phyloP scores from a whole-genome alignment of 495 filamentous ascomycete species.

The Penicillium riverlandense region DNA sequence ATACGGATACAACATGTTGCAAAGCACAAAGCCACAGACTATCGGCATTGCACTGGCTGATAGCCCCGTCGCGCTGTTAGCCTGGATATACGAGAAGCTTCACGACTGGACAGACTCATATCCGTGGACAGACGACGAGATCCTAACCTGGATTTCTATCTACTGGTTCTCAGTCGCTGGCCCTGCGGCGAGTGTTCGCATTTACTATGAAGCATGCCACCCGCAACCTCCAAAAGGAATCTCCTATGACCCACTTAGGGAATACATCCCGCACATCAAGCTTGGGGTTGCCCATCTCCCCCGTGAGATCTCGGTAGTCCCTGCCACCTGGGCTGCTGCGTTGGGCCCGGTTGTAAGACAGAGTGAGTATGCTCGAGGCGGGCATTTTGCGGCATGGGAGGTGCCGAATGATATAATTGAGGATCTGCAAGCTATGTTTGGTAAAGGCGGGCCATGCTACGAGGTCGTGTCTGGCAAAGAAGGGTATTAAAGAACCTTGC shows the following conservation, averaged over 20 bases:
- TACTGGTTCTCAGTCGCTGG: constrained; percentile 54
- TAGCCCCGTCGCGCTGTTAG: constrained; percentile 52
- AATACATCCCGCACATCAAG: constrained; percentile 31
- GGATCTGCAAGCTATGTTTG: constrained; percentile 54
- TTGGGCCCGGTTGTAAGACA: constrained; percentile 51
- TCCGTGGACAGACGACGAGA: constrained; percentile 61
- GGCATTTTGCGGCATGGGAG: constrained; percentile 60
- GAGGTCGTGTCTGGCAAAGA: constrained; percentile 20
- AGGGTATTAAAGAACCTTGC: constrained; percentile 15
- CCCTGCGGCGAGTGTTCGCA: constrained; percentile 46
- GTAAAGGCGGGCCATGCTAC: constrained; percentile 29
- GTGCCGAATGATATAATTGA: constrained; percentile 42
- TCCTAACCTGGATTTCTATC: constrained; percentile 58
- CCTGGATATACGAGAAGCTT: constrained; percentile 67
- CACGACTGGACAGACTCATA: constrained; percentile 61
- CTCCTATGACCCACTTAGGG: constrained; percentile 7
- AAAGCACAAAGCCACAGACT: constrained; percentile 58
- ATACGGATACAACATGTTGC: constrained; percentile 47
- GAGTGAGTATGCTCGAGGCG: constrained; percentile 44
- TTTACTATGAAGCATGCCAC: constrained; percentile 53
- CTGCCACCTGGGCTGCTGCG: constrained; percentile 40
- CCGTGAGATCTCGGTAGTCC: constrained; percentile 43
- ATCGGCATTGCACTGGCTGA: constrained; percentile 50
- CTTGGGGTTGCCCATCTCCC: constrained; percentile 48
- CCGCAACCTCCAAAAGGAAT: constrained; percentile 1